These are phyloP conservation scores for Tetrapisispora phaffii DNA, from an alignment of 805 yeast species.

Conservation along the genomic window DNA sequence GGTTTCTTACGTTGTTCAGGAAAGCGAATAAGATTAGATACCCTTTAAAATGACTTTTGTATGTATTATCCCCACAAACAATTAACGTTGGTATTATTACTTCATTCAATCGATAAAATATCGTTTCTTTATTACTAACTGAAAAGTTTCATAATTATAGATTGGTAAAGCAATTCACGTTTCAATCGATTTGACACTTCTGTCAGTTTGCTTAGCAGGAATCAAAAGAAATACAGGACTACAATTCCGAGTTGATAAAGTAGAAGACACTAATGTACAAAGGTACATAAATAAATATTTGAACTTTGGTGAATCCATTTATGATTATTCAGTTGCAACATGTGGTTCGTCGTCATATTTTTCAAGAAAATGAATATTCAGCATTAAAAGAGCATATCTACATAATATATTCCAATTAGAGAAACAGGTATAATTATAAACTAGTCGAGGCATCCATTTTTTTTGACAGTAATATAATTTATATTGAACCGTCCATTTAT, in stretches of 20 bases:
- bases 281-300: conserved; percentile 56
- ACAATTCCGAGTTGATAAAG: conserved; percentile 42
- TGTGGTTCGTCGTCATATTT: conserved; percentile 69
- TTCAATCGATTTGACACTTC: conserved; percentile 47
- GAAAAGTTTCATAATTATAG: conserved; percentile 12
- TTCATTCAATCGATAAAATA: too few species aligned
- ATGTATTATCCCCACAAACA: too few species aligned
- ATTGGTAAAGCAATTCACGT: conserved; percentile 48
- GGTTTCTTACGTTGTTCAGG: too few species aligned
- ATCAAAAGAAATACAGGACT: conserved; percentile 65
- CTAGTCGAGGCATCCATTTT: too few species aligned
- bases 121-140: not conserved
- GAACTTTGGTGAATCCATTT: conserved; percentile 74
- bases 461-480: too few species aligned
- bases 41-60: too few species aligned
- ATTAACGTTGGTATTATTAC: too few species aligned
- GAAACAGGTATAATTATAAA: too few species aligned
- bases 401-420: not conserved
- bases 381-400: not conserved
- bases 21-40: too few species aligned
- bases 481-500: too few species aligned
- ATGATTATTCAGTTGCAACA: conserved; percentile 60
- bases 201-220: conserved; percentile 64
- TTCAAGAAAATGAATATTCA: conserved; percentile 37
- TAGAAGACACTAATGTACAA: conserved; percentile 39